These are phyloP conservation scores for Puccinia novopanici DNA, from an alignment of 1,284 basidiomycete species.

Conservation along the genomic window DNA sequence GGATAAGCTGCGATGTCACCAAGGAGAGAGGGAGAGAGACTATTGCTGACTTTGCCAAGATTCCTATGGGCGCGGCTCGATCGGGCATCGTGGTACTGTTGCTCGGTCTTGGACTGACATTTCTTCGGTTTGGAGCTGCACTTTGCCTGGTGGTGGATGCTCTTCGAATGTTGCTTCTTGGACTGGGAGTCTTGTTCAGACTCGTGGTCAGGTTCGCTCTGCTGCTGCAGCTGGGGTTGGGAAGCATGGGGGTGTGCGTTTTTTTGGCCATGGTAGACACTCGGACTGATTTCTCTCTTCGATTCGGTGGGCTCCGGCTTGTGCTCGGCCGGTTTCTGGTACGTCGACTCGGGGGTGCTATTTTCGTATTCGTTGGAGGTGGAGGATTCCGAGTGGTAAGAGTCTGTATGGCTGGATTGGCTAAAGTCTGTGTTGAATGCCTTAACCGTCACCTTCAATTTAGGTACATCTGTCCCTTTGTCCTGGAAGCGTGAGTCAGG, in stretches of 20 bases:
- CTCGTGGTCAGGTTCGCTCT: background rate
- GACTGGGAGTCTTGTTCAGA: background rate
- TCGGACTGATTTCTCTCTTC: background rate
- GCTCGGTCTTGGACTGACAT: background rate
- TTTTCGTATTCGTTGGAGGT: background rate
- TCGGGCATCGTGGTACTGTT: background rate
- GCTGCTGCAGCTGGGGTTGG: background rate
- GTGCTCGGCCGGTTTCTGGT: background rate
- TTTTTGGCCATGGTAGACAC: background rate
- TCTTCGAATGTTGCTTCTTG: background rate
- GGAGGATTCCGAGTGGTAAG: background rate
- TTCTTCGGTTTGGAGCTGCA: background rate
- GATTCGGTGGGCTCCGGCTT: background rate
- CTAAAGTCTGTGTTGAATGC: background rate
- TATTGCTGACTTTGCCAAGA: background rate
- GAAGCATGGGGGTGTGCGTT: background rate
- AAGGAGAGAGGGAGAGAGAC: background rate
- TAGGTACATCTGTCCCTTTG: conserved; percentile 17
- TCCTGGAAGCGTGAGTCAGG: conserved; percentile 8
- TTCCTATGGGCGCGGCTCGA: background rate
- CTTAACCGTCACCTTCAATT: background rate
- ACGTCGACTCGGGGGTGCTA: no score
- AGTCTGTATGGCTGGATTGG: background rate
- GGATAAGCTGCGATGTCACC: background rate
- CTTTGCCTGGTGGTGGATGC: background rate